Percentiles rank a stretch among this genome's conserved stretches.
Conservation (phyloP, 805 yeast species). For the Candida boleticola region DNA sequence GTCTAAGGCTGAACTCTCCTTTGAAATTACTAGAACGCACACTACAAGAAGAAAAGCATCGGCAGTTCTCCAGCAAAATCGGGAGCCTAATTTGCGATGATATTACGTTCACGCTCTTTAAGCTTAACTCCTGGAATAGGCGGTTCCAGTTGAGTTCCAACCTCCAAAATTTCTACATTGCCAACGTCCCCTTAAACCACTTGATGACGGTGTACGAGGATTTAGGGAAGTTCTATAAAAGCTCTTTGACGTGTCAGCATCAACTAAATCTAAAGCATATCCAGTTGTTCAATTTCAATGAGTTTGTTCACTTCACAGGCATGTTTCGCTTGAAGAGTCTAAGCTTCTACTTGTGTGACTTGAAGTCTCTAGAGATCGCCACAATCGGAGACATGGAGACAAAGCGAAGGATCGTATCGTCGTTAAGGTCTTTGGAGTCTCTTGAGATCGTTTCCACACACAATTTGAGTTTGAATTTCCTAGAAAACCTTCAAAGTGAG, state of each 20-base stretch:
- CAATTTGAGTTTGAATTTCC: conserved; percentile 8
- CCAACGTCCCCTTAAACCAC: conserved; percentile 11
- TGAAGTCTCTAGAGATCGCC: conserved; percentile 3
- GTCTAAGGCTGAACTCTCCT: not conserved
- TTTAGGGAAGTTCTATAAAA: conserved; percentile 7
- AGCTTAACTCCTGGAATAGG: conserved; percentile 11
- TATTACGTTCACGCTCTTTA: conserved; percentile 11
- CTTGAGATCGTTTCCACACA: conserved; percentile 10
- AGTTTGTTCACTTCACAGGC: conserved; percentile 4
- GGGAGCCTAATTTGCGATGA: conserved; percentile 10
- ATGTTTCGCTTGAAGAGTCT: not conserved
- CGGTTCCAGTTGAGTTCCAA: conserved; percentile 1
- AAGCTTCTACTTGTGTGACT: conserved; percentile 7
- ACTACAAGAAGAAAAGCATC: conserved; percentile 2
- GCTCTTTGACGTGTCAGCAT: not conserved
- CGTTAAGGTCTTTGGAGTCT: conserved; percentile 2
- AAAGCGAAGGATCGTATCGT: not conserved
- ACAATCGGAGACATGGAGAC: not conserved
- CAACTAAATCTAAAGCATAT: conserved; percentile 3
- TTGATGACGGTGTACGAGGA: conserved; percentile 10
- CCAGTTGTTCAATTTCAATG: conserved; percentile 8
- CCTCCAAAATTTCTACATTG: conserved; percentile 8
- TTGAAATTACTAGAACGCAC: conserved; percentile 9
- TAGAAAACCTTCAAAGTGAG: conserved; percentile 3
- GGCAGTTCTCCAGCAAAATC: conserved; percentile 1